Conservation (phyloP, 208 protist species). For the Entamoeba dispar region DNA sequence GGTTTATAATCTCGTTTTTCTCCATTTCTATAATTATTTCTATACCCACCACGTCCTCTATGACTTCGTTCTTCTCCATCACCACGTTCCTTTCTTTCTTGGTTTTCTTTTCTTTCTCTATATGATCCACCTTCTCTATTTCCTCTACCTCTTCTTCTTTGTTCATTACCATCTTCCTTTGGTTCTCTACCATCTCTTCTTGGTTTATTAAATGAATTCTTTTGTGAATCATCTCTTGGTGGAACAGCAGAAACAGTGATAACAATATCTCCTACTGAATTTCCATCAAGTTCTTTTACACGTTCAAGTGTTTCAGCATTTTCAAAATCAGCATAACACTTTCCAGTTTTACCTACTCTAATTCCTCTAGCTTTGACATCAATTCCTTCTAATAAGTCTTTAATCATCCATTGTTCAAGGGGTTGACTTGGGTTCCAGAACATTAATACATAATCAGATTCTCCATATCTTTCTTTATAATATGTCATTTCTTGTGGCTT, state of each 20-base stretch:
- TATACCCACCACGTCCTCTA: not conserved
- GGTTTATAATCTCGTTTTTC: not conserved
- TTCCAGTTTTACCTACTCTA: not conserved
- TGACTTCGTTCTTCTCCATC: not conserved
- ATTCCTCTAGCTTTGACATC: not conserved
- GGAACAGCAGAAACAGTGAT: not conserved
- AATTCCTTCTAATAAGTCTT: not conserved
- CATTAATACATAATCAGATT: not conserved
- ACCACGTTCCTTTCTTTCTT: not conserved
- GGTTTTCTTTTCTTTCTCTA: not conserved
- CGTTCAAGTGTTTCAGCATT: not conserved
- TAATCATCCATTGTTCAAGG: not conserved
- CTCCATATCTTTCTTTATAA: not conserved
- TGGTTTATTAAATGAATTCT: too few species aligned
- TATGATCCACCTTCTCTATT: not conserved
- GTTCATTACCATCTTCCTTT: too few species aligned
- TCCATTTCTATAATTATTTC: not conserved
- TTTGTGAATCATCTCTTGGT: too few species aligned
- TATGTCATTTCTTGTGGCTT: not conserved
- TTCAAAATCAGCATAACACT: not conserved
- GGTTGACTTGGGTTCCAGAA: not conserved
- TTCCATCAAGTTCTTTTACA: not conserved
- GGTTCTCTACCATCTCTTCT: not conserved
- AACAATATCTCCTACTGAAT: not conserved
- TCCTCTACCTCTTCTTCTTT: not conserved